Base-by-base conservation (phyloP, 2,329 filamentous ascomycete species). In the Escovopsis sp. region DNA sequence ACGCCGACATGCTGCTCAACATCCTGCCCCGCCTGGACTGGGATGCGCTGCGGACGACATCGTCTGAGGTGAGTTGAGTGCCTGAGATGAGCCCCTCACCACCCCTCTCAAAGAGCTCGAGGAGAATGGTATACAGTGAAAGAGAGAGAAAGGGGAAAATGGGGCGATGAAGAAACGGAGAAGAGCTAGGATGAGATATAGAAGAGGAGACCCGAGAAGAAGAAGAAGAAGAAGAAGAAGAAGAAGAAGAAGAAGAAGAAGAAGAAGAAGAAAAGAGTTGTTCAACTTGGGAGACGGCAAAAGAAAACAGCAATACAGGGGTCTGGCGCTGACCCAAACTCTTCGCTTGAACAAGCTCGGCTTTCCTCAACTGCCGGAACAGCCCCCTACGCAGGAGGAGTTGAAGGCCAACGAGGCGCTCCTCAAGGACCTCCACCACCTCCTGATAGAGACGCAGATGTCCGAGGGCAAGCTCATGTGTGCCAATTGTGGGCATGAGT, bases 401-500 rank as follows among this genome's bases (percentile, higher is more conserved):
- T 67, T 77, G 12, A 65, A 73, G 43, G 58, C 62, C 10, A 72
- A 86, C 51, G 76, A 81, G 39, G 74, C 80, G 57, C 72, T 76
- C 45, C 61, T 88, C 40, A 72, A 69, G 48, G 84, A 93, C 46
- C 60, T 94, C 50, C 87, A 96, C 56, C 70, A 72, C 16, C 57
- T 94, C 36, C 64, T 96, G 27, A 66, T 94, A 46, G 83, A 96
- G 68, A 98, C 90, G 40, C 80, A 86, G 49, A 82, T 98, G 40
- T 70, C 75, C 27, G 82, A 88, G 59, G 90, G 90, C 3, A 88
- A 83, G 59, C 67, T 98, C 44, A 81, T 87, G 5, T 98, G 90
- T 56, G 86, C 74, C 33, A 82, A 81, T 57, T 98, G 90, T 54
- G 84, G 82, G 33, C 88, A 96, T 54, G 84, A 93, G 63, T 98